Base-by-base conservation (phyloP, 1,284 basidiomycete species). In the Puccinia polysora region DNA sequence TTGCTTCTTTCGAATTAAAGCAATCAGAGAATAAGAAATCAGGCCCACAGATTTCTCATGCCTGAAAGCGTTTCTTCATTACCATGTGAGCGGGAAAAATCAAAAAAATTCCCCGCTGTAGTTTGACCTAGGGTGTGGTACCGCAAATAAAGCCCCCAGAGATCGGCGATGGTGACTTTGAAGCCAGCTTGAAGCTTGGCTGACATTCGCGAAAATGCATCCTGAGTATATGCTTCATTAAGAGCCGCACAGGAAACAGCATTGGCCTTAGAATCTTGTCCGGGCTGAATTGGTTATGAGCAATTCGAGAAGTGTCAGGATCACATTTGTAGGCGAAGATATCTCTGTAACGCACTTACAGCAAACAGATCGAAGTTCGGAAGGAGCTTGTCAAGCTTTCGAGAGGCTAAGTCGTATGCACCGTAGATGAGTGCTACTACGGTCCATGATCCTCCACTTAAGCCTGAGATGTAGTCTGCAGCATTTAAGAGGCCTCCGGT, bases 401-500 rank as follows among this genome's bases (percentile, higher is more conserved):
- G 12, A 6, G 3, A 40, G 43, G 47, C 30, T 30, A 70, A 40
- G 28, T 59, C 20, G 47, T 70, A 49, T 18, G 34, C 49, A 1
- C 56, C 69, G 18, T 71, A 59, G 2, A 59, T 53, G 0, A 63
- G 18, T 15, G 32, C 58, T 7, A 50, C 23, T 8, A 63, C 59
- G 15, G 47, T 40, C 69, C 59, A 63, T 18, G 69, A 63, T 40
- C 69, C 59, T 18, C 69, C 69, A 25, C 69, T 71, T 5, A 71
- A 30, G 18, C 59, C 58, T 36, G 49, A 20, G 3, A 71, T 8
- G 30, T 71, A 71, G 36, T 71, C 69, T 30, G 45, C 36, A 47
- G 86, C 84, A 77, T 88, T 87, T 47, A 88, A 79, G 0, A 88
- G 78, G 2, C 87, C 87, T 2, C 86, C 88, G 0, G 86, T 87